A percentile compares a stretch with the other conserved stretches of the same genome.
Evolutionary conservation across 768 basidiomycete species (phyloP).

Genomic region (Xanthoconium stramineum): DNA sequence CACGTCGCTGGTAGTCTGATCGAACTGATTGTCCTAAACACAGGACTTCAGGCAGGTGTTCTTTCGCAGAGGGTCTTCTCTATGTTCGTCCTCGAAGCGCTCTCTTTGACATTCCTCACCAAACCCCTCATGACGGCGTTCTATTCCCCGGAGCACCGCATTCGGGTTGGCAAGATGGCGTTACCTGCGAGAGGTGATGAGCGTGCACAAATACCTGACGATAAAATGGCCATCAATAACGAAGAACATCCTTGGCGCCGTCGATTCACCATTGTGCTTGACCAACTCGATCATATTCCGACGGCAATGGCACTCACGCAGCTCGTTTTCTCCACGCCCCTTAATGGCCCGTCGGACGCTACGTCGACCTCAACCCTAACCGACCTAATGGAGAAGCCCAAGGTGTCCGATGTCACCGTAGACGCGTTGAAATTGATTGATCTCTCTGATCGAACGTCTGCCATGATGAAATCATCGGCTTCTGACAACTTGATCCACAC

Average conservation of each 20-base stretch:
- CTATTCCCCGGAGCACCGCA: slow-evolving; percentile 63
- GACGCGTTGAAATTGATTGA: slow-evolving; percentile 88
- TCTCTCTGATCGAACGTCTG: slow-evolving; percentile 62
- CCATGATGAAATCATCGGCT: slow-evolving; percentile 62
- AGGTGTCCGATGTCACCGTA: slow-evolving; percentile 39
- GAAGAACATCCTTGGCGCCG: slow-evolving; percentile 40
- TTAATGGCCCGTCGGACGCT: neutral
- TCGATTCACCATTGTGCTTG: slow-evolving; percentile 81
- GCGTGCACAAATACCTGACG: slow-evolving; percentile 12
- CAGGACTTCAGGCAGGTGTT: slow-evolving; percentile 80
- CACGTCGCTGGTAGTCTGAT: slow-evolving; percentile 53
- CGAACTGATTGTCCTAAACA: slow-evolving; percentile 94
- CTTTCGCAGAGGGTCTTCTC: slow-evolving; percentile 77
- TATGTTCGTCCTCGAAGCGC: slow-evolving; percentile 89
- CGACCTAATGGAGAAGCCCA: slow-evolving; percentile 3
- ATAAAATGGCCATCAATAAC: slow-evolving; percentile 2
- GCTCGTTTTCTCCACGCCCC: slow-evolving; percentile 51
- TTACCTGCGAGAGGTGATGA: slow-evolving; percentile 32
- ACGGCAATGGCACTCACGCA: slow-evolving; percentile 89
- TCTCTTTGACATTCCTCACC: slow-evolving; percentile 82
- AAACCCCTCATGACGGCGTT: slow-evolving; percentile 67
- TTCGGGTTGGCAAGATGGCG: slow-evolving; percentile 35
- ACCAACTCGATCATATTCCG: slow-evolving; percentile 85
- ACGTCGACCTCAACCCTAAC: slow-evolving; percentile 10
- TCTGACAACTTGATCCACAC: slow-evolving; percentile 68